phyloP scores from a whole-genome alignment of 192 early-diverging fungal species.

The Entomortierella lignicola region DNA sequence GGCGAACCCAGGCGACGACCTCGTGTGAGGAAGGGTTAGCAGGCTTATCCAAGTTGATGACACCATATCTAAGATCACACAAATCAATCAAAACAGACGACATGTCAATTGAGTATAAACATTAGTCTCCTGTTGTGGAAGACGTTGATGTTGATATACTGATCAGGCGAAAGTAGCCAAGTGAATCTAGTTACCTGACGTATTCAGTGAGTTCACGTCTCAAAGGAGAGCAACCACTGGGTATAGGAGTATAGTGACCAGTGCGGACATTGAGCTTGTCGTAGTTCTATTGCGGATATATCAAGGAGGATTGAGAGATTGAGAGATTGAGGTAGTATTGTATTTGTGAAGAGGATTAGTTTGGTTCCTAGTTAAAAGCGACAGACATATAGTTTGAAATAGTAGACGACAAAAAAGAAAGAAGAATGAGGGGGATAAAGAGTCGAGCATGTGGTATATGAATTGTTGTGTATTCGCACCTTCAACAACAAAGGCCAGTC shows the following conservation, averaged over 20 bases:
- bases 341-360: too few species aligned
- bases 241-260: conserved; percentile 98
- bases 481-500: conserved; percentile 97
- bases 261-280: conserved; percentile 98
- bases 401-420: not conserved
- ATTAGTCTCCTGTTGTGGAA: not conserved
- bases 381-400: too few species aligned
- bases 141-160: not conserved
- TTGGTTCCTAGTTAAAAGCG: too few species aligned
- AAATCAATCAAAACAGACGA: too few species aligned
- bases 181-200: conserved; percentile 63
- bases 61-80: conserved; percentile 89
- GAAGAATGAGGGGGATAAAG: not conserved
- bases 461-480: conserved; percentile 50
- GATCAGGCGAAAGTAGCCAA: too few species aligned
- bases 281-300: conserved; percentile 80
- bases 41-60: conserved; percentile 99
- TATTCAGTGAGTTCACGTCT: conserved; percentile 93
- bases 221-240: conserved; percentile 92
- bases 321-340: too few species aligned
- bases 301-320: not conserved
- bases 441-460: not conserved
- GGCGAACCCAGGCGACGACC: conserved; percentile 99
- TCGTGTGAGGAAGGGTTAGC: conserved; percentile 99
- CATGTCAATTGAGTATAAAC: too few species aligned